Evolutionary conservation across 2,329 filamentous ascomycete species (phyloP).

Genomic region (Aspergillus arachidicola): DNA sequence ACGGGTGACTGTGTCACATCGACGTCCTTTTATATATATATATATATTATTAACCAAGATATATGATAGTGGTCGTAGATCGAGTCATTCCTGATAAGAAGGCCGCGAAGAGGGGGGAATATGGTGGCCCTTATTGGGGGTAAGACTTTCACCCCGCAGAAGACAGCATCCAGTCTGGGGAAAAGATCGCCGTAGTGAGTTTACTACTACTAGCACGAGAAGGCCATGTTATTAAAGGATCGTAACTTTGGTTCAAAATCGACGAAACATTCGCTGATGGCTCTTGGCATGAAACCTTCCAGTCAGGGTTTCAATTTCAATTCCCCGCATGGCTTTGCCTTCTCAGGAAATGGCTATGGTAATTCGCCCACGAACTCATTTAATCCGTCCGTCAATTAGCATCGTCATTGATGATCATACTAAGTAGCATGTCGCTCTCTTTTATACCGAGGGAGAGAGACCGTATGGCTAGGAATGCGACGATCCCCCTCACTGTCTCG

Average conservation of each 20-base stretch:
- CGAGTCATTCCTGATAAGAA: constrained; percentile 2
- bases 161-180: constrained; percentile 10
- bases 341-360: not conserved
- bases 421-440: not conserved
- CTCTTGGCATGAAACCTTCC: not conserved
- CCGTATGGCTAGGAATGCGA: not conserved
- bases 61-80: not conserved
- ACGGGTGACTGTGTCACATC: no score
- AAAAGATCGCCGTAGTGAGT: constrained; percentile 18
- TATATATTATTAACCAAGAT: no score
- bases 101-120: not conserved
- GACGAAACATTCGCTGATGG: not conserved
- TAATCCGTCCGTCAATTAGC: not conserved
- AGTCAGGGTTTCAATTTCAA: not conserved
- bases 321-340: not conserved
- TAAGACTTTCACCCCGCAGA: constrained; percentile 12
- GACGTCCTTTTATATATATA: not conserved
- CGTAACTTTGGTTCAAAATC: not conserved
- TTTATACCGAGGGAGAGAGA: not conserved
- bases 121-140: not conserved
- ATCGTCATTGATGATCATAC: not conserved
- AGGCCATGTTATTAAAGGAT: not conserved
- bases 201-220: constrained; percentile 18
- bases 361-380: not conserved
- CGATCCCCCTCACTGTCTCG: not conserved